phyloP scores from a whole-genome alignment of 208 protist genomes.

The Crithidia thermophila region DNA sequence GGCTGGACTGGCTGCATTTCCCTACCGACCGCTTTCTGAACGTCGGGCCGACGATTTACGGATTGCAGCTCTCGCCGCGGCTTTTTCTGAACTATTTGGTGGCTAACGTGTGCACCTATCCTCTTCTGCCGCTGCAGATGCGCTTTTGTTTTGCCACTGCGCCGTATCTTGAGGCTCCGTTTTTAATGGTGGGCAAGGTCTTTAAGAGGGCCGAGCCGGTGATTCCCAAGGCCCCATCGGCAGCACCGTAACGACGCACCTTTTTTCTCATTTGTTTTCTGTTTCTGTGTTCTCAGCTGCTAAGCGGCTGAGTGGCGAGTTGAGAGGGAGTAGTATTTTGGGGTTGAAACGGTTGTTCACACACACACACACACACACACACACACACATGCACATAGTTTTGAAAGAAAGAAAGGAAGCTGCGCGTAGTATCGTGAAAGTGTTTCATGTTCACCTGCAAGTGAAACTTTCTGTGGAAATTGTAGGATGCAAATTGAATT shows the following conservation, averaged over 20 bases:
- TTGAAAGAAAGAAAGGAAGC: too few relatives aligned
- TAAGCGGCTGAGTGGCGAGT: too few relatives aligned
- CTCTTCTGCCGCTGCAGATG: slow-evolving; percentile 52
- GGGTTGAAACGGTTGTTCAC: too few relatives aligned
- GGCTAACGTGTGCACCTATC: slow-evolving; percentile 58
- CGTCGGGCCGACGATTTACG: slow-evolving; percentile 44
- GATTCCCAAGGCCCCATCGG: slow-evolving; percentile 3
- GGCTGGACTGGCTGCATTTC: slow-evolving; percentile 27
- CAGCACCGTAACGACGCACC: not conserved
- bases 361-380: too few relatives aligned
- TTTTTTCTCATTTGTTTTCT: slow-evolving; percentile 6
- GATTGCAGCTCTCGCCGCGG: slow-evolving; percentile 52
- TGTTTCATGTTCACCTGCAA: too few relatives aligned
- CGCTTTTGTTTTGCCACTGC: slow-evolving; percentile 51
- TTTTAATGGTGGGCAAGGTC: not conserved
- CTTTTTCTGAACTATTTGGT: slow-evolving; percentile 75
- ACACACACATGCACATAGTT: too few relatives aligned
- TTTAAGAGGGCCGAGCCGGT: not conserved
- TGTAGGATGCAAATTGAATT: too few relatives aligned
- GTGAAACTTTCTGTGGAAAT: too few relatives aligned
- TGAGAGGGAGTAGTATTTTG: too few relatives aligned
- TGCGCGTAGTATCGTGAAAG: too few relatives aligned
- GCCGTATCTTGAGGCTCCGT: slow-evolving; percentile 24
- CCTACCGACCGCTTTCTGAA: slow-evolving; percentile 46
- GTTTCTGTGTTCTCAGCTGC: too few relatives aligned